phyloP scores from a whole-genome alignment of 179 eudicot species.

The Sideroxylon spinosum region DNA sequence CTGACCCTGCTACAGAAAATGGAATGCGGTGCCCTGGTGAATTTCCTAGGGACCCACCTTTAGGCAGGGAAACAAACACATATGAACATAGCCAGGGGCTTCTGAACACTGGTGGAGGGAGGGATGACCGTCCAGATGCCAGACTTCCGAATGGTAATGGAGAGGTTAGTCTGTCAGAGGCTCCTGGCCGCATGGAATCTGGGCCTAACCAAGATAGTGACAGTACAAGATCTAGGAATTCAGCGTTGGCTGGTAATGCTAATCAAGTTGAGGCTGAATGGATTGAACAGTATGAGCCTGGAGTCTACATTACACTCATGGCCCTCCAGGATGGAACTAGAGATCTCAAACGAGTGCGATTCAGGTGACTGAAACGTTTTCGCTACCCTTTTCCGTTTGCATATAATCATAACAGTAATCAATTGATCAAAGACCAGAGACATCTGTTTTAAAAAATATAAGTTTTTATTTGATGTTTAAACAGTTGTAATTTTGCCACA shows the following conservation, averaged over 20 bases:
- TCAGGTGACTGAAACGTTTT: constrained; percentile 52
- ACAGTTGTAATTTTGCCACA: neutral
- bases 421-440: neutral
- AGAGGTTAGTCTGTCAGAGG: constrained; percentile 36
- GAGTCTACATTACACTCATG: constrained; percentile 89
- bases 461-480: neutral
- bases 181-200: constrained; percentile 35
- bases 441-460: neutral
- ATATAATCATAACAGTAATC: neutral
- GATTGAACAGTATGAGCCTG: constrained; percentile 98
- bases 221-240: constrained; percentile 40
- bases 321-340: constrained; percentile 91
- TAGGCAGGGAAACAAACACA: constrained; percentile 25
- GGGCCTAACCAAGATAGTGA: constrained; percentile 47
- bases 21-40: constrained; percentile 34
- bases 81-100: constrained; percentile 36
- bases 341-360: constrained; percentile 97
- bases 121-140: constrained; percentile 35
- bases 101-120: constrained; percentile 24
- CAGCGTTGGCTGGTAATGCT: constrained; percentile 33
- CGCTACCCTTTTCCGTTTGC: neutral
- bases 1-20: constrained; percentile 31
- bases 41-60: constrained; percentile 32
- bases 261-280: constrained; percentile 89
- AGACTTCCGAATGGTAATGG: constrained; percentile 40